phyloP scores from a whole-genome alignment of 257 asterid genomes.

The Schizonepeta tenuifolia region DNA sequence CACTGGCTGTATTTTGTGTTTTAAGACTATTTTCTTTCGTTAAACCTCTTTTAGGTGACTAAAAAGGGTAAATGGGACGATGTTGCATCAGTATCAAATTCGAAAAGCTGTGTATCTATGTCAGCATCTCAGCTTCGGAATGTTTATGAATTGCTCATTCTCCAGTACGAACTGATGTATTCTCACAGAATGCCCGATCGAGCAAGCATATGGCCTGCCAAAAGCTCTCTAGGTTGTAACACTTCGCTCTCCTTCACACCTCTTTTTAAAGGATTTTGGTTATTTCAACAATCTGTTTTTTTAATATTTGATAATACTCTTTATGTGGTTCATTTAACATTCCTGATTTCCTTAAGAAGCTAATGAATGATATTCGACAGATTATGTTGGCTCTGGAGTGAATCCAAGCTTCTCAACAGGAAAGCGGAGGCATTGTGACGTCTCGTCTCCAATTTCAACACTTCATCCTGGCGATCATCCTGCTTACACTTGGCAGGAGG shows the following conservation, averaged over 20 bases:
- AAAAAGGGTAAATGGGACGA: slow-evolving; percentile 71
- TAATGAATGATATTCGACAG: slow-evolving; percentile 31
- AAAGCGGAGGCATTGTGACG: slow-evolving; percentile 44
- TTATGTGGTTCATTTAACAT: background rate
- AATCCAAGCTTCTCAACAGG: slow-evolving; percentile 33
- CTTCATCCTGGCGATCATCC: background rate
- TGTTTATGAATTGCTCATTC: slow-evolving; percentile 53
- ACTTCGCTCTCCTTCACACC: background rate
- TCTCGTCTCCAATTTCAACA: slow-evolving; percentile 27
- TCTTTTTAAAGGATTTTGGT: background rate
- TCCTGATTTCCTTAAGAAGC: background rate
- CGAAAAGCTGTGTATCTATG: slow-evolving; percentile 33
- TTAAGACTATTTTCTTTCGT: background rate
- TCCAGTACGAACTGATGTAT: slow-evolving; percentile 64
- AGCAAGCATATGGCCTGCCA: slow-evolving; percentile 39
- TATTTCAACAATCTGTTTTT: background rate
- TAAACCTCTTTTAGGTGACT: slow-evolving; percentile 48
- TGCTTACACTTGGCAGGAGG: slow-evolving; percentile 20
- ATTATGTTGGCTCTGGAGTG: slow-evolving; percentile 21
- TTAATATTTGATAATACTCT: background rate
- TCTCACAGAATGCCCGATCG: slow-evolving; percentile 46
- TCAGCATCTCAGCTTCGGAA: slow-evolving; percentile 58
- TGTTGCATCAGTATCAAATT: slow-evolving; percentile 49
- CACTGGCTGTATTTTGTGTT: background rate
- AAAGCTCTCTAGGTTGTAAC: slow-evolving; percentile 30